Percentiles rank a stretch among this genome's conserved stretches.
Evolutionary conservation across 306 rosid species (phyloP).

Genomic region (Cercis canadensis): DNA sequence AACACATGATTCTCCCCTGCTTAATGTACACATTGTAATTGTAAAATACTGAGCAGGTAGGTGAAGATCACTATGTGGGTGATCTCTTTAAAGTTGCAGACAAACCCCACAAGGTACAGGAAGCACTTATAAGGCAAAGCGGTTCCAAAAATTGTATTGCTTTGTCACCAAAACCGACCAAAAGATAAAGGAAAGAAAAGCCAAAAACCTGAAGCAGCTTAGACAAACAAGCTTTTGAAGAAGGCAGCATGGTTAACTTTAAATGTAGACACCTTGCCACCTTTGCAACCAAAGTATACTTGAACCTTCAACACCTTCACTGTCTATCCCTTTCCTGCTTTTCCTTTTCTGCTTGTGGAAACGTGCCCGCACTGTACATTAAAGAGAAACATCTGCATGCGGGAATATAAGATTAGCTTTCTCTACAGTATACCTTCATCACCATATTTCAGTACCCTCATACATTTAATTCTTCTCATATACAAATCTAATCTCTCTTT

Average conservation of each 20-base stretch:
- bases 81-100: too few relatives aligned
- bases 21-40: not conserved
- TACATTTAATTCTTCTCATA: not conserved
- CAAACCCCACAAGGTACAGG: slow-evolving; percentile 45
- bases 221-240: slow-evolving; percentile 43
- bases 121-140: slow-evolving; percentile 42
- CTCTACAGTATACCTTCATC: slow-evolving; percentile 63
- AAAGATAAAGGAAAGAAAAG: slow-evolving; percentile 50
- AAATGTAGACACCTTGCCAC: slow-evolving; percentile 38
- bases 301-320: slow-evolving; percentile 28
- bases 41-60: not conserved
- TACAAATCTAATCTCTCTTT: slow-evolving; percentile 7
- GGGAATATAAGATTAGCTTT: slow-evolving; percentile 67
- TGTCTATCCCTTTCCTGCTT: slow-evolving; percentile 30
- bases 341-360: slow-evolving; percentile 53
- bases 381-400: slow-evolving; percentile 78
- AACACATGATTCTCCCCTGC: not conserved
- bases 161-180: slow-evolving; percentile 56
- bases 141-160: slow-evolving; percentile 37
- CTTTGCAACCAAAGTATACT: slow-evolving; percentile 45
- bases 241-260: slow-evolving; percentile 7
- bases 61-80: not conserved
- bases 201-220: slow-evolving; percentile 49
- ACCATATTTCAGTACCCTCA: slow-evolving; percentile 43
- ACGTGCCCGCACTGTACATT: slow-evolving; percentile 72